These are phyloP conservation scores for Clavispora fructus DNA, from an alignment of 805 yeast genomes.

Conservation along the genomic window DNA sequence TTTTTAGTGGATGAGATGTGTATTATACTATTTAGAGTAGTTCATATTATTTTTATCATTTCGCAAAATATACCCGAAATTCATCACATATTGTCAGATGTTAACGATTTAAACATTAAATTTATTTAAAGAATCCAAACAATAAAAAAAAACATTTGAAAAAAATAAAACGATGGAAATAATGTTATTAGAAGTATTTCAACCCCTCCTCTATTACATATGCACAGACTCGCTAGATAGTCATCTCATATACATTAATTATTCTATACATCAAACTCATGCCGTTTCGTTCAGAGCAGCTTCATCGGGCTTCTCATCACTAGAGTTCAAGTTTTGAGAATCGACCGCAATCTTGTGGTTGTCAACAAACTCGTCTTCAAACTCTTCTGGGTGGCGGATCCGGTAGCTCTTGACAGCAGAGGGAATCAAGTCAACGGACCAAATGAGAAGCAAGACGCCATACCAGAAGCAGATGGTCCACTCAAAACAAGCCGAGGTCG, in stretches of 20 bases:
- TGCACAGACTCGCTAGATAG: no score
- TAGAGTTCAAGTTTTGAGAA: background rate
- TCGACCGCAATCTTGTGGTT: slow-evolving; percentile 8
- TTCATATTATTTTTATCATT: no score
- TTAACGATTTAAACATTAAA: no score
- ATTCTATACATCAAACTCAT: background rate
- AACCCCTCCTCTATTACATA: no score
- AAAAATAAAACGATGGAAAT: no score
- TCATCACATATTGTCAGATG: no score
- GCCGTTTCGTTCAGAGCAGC: background rate
- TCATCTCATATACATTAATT: background rate
- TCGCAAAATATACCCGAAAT: no score
- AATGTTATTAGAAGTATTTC: no score
- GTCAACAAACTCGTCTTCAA: slow-evolving; percentile 15
- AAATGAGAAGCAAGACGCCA: slow-evolving; percentile 58
- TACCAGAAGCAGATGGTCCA: slow-evolving; percentile 88
- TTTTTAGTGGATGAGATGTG: background rate
- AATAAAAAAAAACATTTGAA: no score
- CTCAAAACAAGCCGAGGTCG: slow-evolving; percentile 64
- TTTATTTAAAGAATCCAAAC: no score
- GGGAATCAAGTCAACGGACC: slow-evolving; percentile 68
- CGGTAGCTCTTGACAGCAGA: slow-evolving; percentile 41
- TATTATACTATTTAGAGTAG: background rate
- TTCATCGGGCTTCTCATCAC: background rate
- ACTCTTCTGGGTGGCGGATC: slow-evolving; percentile 24